Evolutionary conservation across 176 grass and related monocot species (phyloP), one percentile per base, ranked within the genome.

Genomic region (Chloris gayana): DNA sequence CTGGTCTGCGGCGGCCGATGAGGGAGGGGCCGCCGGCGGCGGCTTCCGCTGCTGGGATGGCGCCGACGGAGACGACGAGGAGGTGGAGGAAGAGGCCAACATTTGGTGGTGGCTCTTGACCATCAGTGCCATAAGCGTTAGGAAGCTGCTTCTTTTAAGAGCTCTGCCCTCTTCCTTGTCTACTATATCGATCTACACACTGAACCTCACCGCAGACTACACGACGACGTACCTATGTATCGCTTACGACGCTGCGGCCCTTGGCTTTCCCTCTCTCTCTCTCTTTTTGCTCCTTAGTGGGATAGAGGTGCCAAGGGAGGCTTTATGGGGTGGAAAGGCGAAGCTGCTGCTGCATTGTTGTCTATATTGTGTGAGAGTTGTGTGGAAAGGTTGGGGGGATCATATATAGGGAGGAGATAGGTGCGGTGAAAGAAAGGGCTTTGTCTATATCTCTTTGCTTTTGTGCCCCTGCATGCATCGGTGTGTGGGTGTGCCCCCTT

Each of bases 31-130:
- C 1, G 64, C 26, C 14, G 24, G 44, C 25, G 5, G 30, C 38
- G 30, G 66, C 12, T 14, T 70, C 38, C 14, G 81, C 66, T 66
- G n/a, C n/a, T n/a, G 70, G 0, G n/a, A n/a, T n/a, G 47, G 53
- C 14, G 73, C 53, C 31, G 84, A 82, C 2, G 88, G 42, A 2
- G 88, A 80, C 5, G 88, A 82, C 14, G 88, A 83, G 15, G 84
- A 81, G 72, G 80, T 69, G 65, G 85, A 87, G 4, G 89, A 87
- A 14, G 86, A 89, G 83, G 38, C 80, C 80, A 92, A 86, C 90
- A 92, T 92, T 86, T 92, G 90, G 79, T 91, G 82, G 79, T 89
- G 88, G 67, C 79, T 86, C 88, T 89, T 89, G 32, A 84, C 88
- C 21, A 44, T 44, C 41, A 89, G 83, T 86, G 88, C 83, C 88